A percentile compares a stretch with the other conserved stretches of the same genome.
These are phyloP conservation scores for Cercophora newfieldiana DNA, from an alignment of 495 filamentous ascomycete genomes.

Conservation along the genomic window DNA sequence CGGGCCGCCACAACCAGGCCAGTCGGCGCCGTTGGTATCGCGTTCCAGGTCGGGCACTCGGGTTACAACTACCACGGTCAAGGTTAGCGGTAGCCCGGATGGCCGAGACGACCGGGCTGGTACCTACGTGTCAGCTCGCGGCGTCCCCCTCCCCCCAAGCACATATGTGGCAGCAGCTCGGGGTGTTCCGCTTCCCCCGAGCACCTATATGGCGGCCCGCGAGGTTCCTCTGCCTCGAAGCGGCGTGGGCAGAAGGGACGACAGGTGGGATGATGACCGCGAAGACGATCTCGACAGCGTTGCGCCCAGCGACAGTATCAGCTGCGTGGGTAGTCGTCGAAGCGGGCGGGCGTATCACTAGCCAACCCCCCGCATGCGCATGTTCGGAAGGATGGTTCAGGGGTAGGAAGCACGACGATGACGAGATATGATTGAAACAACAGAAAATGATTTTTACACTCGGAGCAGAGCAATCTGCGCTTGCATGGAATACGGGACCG, in stretches of 20 bases:
- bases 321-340: constrained; percentile 56
- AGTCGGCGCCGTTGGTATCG: constrained; percentile 26
- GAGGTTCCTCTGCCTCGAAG: constrained; percentile 54
- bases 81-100: constrained; percentile 19
- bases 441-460: constrained; percentile 2
- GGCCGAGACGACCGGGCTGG: constrained; percentile 27
- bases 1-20: constrained; percentile 21
- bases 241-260: constrained; percentile 31
- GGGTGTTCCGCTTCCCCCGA: constrained; percentile 23
- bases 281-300: constrained; percentile 44
- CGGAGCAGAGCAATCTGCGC: constrained; percentile 12
- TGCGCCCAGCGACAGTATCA: constrained; percentile 66
- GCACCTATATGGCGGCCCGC: constrained; percentile 31
- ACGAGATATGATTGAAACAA: neutral
- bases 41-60: constrained; percentile 33
- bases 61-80: constrained; percentile 34
- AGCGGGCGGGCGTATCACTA: constrained; percentile 29
- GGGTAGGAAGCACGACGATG: neutral
- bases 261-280: constrained; percentile 31
- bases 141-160: constrained; percentile 54
- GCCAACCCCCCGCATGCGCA: neutral
- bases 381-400: neutral
- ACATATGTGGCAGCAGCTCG: constrained; percentile 11
- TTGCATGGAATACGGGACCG: neutral
- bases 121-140: constrained; percentile 32